These are phyloP conservation scores for Coemansia sp. DNA, from an alignment of 192 early-diverging fungal genomes.

Conservation along the genomic window DNA sequence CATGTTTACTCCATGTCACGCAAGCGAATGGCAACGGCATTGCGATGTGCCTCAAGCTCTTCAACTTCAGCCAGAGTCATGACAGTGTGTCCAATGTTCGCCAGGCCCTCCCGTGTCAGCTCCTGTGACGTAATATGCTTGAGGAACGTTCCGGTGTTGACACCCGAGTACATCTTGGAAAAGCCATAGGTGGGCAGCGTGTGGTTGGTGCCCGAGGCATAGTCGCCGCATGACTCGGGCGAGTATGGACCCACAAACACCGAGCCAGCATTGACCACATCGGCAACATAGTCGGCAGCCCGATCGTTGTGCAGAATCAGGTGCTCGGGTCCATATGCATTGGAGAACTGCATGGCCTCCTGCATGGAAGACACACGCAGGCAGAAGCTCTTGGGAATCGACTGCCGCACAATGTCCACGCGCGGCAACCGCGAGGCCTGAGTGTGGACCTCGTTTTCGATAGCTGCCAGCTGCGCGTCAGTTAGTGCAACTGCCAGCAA, in stretches of 20 bases:
- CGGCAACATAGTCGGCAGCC: constrained; percentile 61
- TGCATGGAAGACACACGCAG: constrained; percentile 66
- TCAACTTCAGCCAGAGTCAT: constrained; percentile 93
- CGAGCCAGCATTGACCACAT: constrained; percentile 86
- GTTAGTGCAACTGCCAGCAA: constrained; percentile 79
- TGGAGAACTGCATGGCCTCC: constrained; percentile 88
- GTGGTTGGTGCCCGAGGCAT: constrained; percentile 99
- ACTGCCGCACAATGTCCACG: constrained; percentile 81
- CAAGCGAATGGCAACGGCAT: constrained; percentile 92
- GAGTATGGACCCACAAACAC: constrained; percentile 97
- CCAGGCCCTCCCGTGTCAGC: constrained; percentile 83
- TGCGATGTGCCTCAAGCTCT: constrained; percentile 94
- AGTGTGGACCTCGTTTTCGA: constrained; percentile 74
- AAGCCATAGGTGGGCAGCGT: constrained; percentile 99
- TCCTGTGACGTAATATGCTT: constrained; percentile 97
- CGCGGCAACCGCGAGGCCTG: constrained; percentile 87
- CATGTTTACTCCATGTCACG: constrained; percentile 16
- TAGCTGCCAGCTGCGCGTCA: constrained; percentile 64
- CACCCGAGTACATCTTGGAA: constrained; percentile 97
- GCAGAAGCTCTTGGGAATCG: constrained; percentile 83
- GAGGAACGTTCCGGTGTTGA: constrained; percentile 92
- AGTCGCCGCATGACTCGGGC: constrained; percentile 97
- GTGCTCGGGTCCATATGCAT: constrained; percentile 97
- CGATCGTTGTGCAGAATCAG: constrained; percentile 89
- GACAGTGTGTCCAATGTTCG: constrained; percentile 83